phyloP scores from a whole-genome alignment of 2,329 filamentous ascomycete species.

The Achaetomium macrosporum region DNA sequence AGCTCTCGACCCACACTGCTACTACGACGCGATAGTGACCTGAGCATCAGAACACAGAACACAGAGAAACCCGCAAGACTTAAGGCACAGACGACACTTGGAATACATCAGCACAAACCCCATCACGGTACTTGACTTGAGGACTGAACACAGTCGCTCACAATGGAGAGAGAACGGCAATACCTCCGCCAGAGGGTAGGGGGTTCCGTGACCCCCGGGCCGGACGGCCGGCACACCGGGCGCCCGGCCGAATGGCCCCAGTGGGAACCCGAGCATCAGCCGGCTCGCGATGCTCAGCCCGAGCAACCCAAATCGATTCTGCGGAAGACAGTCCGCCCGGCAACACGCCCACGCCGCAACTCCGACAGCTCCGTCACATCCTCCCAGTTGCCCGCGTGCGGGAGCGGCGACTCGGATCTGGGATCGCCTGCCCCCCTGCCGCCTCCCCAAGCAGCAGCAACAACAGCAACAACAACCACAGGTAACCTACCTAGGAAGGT shows the following conservation, averaged over 20 bases:
- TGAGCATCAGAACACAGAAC: conserved; percentile 8
- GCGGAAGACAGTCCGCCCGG: conserved; percentile 16
- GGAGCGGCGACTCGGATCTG: conserved; percentile 22
- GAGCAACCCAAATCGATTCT: conserved; percentile 23
- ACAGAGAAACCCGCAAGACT: not conserved
- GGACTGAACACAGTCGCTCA: conserved; percentile 1
- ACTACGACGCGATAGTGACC: conserved; percentile 17
- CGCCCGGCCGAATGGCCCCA: conserved; percentile 22
- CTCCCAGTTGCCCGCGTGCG: conserved; percentile 21
- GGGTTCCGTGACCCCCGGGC: conserved; percentile 14
- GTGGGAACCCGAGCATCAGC: conserved; percentile 15
- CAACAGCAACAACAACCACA: not conserved
- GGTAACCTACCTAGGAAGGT: conserved; percentile 23
- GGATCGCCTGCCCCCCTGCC: conserved; percentile 1
- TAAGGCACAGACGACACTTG: not conserved
- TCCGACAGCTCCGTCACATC: conserved; percentile 27
- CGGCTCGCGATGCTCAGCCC: conserved; percentile 7
- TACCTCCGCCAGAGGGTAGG: conserved; percentile 23
- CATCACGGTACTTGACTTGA: not conserved
- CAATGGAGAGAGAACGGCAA: conserved; percentile 24
- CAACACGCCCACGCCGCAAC: conserved; percentile 22
- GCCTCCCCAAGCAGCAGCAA: too few species aligned
- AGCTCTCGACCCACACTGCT: conserved; percentile 12
- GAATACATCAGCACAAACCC: not conserved
- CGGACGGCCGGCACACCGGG: conserved; percentile 16